Evolutionary conservation across 495 filamentous ascomycete species (phyloP), one percentile per base, ranked within the genome.

Genomic region (Alectoria sarmentosa): DNA sequence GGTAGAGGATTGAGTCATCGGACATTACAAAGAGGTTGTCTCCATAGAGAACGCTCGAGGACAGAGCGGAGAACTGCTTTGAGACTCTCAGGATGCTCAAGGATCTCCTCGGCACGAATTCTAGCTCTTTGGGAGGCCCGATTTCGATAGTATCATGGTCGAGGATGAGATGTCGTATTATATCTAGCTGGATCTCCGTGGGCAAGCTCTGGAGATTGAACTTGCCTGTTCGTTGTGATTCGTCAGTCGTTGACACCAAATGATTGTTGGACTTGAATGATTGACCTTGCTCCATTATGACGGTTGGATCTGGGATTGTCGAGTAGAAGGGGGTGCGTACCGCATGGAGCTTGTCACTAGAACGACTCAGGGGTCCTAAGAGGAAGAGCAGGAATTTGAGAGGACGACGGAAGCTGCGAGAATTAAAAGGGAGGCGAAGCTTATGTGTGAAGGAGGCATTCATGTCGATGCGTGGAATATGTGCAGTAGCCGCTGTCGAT

Each of bases 31-130:
- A 60, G 23, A 4, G 9, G 21, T 61, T 61, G 15, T 48, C 58
- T 4, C 58, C 58, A 21, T 48, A 48, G 9, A 46, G 38, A 21
- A 61, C 26, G 14, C 58, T 42, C 17, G n/a, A 11, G n/a, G 13
- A 39, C 10, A 48, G 6, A 2, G 41, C 11, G 7, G 58, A 61
- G 28, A 61, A 36, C 21, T 61, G 5, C 11, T 61, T 61, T 11
- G 58, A 61, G 21, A 23, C 39, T 17, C 58, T 46, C 36, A 60
- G 17, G 23, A 60, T 44, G 10, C 58, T 38, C 23, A 46, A 32
- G 38, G 23, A 42, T 11, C 58, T 38, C 19, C 39, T 23, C 34
- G 46, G 28, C 21, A n/a, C n/a, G n/a, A n/a, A n/a, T n/a, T n/a
- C n/a, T n/a, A n/a, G n/a, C n/a, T n/a, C n/a, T n/a, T n/a, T n/a